Base-by-base conservation (phyloP, 768 basidiomycete genomes). In the Boletus tomentosulus region DNA sequence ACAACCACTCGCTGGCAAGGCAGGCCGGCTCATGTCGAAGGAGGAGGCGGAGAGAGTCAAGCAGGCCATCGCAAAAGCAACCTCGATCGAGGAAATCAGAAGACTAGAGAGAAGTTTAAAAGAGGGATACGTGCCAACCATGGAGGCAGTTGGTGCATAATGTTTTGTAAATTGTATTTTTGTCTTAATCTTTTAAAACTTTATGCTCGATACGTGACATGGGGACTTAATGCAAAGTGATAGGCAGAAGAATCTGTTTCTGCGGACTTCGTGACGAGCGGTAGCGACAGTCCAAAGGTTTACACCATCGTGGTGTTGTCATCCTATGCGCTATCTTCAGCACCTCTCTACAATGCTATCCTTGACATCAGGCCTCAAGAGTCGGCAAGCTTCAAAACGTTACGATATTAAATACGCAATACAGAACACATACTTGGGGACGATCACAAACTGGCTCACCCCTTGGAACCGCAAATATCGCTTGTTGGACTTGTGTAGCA, bases 11-110 rank as follows among this genome's bases (percentile, higher is more conserved):
- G 64, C 78, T 50, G 83, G 79, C 31, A 90, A 86, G 66, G 89
- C 90, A 2, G 93, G 92, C 15, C 81, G 92, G 48, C 71, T 96
- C 55, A 87, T 96, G 84, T 92, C 90, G 27, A 90, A 89, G 66
- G 92, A 94, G 68, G 92, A 96, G 62, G 89, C 86, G 64, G 89
- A 91, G 62, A 84, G 83, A 58, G 89, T 96, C 57, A 87, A 85
- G 68, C 83, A 84, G 31, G 92, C 92, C 16, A 94, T 96, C 60
- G 87, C 88, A 57, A 86, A 84, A 58, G 93, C 93, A n/a, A 89
- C 86, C 33, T 93, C 89, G 46, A 82, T 92, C 60, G 92, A 96
- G 66, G 92, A 96, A 72, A 85, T 95, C 63, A 80, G 87, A 70
- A 81, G 82, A 64, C 67, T 94, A 59, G 91, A 94, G 71, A 80